Base-by-base conservation (phyloP, 441 rosid genomes). In the Pelargonium cotyledonis region DNA sequence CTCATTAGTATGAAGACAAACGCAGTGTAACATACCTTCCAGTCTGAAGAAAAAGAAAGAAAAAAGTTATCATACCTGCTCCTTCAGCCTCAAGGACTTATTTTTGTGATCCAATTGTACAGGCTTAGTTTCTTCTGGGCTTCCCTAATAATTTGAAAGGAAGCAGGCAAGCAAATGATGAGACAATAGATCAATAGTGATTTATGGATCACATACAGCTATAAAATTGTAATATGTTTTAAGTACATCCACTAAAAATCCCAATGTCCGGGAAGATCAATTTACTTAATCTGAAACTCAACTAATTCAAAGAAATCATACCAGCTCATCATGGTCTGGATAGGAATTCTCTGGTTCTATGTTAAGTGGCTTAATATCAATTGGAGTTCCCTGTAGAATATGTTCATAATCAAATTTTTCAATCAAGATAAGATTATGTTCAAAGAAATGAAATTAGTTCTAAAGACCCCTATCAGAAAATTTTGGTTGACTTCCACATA, bases 61-160 rank as follows among this genome's bases (percentile, higher is more conserved):
- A 3, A 38, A 38, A 38, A 38, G 41, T 38, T 10, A 49, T 5
- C 63, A 38, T 71, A 78, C 87, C 85, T 78, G 80, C 55, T 75
- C 81, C 63, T 78, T 67, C 43, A 76, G 74, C 75, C 69, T 78
- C 65, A 70, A 21, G 49, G 76, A 58, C 49, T 41, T 51, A 64
- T 69, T 73, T 51, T 68, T 68, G 51, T 80, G 58, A 72, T 69
- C 77, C 66, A 73, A 44, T 61, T 71, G 73, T 40, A 46, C 70
- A 35, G 81, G 83, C 68, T 83, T 83, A 61, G 60, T 75, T 60
- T 83, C 86, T 55, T 68, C 79, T 63, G 77, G 79, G 73, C 84
- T 83, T 64, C 70, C 86, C 86, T 83, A 73, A 74, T 70, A 12
- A 70, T 68, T 69, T 57, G 65, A 66, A 29, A 71, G 35, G 18